Conservation (phyloP, 441 rosid genomes). For the Syzygium syzygioides region DNA sequence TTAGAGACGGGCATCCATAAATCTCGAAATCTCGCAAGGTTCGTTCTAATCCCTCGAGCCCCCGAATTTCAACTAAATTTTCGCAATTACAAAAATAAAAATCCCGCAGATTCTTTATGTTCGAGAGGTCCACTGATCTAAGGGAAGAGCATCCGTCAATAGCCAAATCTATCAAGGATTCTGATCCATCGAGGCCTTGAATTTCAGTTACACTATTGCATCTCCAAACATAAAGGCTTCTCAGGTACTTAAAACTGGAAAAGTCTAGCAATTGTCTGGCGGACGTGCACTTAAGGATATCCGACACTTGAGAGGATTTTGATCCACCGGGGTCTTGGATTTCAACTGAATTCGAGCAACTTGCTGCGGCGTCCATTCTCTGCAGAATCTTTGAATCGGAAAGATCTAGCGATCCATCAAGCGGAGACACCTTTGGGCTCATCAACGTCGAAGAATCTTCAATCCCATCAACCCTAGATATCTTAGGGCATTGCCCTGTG, state of each 20-base stretch:
- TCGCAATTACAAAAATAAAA: not conserved
- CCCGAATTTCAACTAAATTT: not conserved
- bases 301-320: not conserved
- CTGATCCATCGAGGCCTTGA: not conserved
- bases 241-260: not conserved
- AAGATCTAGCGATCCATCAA: not conserved
- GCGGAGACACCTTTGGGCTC: rapidly evolving
- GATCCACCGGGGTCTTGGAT: not conserved
- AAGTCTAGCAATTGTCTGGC: not conserved
- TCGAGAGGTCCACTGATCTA: not conserved
- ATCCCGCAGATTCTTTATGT: not conserved
- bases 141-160: not conserved
- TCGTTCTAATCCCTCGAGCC: not conserved
- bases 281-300: not conserved
- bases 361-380: not conserved
- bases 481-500: not conserved
- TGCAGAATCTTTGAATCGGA: not conserved
- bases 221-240: not conserved
- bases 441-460: not conserved
- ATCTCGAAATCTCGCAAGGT: not conserved
- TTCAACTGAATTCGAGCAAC: not conserved
- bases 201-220: not conserved
- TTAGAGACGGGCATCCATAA: not conserved
- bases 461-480: not conserved
- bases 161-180: not conserved